These are phyloP conservation scores for Pestalotiopsis sp. DNA, from an alignment of 2,329 filamentous ascomycete species.

Conservation along the genomic window DNA sequence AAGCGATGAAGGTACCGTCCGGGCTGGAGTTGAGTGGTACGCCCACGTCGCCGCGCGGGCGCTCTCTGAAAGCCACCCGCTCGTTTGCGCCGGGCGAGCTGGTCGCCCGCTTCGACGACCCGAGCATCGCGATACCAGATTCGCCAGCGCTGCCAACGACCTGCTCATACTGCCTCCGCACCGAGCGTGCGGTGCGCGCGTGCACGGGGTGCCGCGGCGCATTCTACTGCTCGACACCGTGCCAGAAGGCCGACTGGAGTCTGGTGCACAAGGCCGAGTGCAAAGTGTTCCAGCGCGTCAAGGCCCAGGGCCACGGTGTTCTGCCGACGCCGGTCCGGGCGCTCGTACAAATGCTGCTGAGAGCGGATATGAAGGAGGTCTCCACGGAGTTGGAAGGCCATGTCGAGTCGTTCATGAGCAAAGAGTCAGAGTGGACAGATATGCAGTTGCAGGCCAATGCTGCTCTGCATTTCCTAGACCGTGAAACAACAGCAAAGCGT, in stretches of 20 bases:
- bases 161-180: conserved; percentile 53
- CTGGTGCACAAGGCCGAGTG: conserved; percentile 58
- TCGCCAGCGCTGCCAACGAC: conserved; percentile 40
- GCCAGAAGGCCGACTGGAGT: conserved; percentile 59
- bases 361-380: conserved; percentile 33
- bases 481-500: conserved; percentile 35
- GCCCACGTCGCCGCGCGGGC: conserved; percentile 36
- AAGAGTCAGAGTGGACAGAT: conserved; percentile 42
- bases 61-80: conserved; percentile 46
- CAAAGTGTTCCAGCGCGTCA: conserved; percentile 43
- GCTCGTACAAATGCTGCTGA: conserved; percentile 52
- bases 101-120: conserved; percentile 46
- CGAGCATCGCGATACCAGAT: conserved; percentile 52
- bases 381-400: conserved; percentile 50
- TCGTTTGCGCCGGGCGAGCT: conserved; percentile 45
- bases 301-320: conserved; percentile 33
- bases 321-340: conserved; percentile 60
- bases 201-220: conserved; percentile 58
- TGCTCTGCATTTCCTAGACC: conserved; percentile 49
- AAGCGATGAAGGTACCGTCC: conserved; percentile 6
- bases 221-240: conserved; percentile 56
- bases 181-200: conserved; percentile 28
- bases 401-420: conserved; percentile 34
- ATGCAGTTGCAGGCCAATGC: conserved; percentile 52
- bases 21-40: conserved; percentile 16